phyloP scores from a whole-genome alignment of 208 protist genomes.

The Acanthamoeba sp. region DNA sequence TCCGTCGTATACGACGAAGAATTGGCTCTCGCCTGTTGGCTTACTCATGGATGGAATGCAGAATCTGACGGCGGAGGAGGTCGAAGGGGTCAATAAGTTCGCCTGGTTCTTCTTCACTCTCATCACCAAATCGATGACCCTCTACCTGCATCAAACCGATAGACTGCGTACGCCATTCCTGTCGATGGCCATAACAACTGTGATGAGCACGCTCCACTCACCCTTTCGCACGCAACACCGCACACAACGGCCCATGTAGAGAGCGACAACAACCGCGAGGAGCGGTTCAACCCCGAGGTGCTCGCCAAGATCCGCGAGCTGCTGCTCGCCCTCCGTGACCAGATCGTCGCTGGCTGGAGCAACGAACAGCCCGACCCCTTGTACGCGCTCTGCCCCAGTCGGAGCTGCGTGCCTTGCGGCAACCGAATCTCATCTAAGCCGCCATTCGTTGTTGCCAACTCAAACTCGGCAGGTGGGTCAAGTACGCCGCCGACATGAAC shows the following conservation, averaged over 20 bases:
- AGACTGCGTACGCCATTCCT: neutral
- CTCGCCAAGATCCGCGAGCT: neutral
- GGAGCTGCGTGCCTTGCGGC: neutral
- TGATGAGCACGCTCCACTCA: too few relatives aligned
- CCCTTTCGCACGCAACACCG: neutral
- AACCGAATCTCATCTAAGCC: neutral
- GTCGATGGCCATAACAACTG: neutral
- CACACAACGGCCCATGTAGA: too few relatives aligned
- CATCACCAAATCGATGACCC: constrained; percentile 32
- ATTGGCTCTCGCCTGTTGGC: too few relatives aligned
- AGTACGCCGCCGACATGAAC: constrained; percentile 76
- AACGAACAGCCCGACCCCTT: neutral
- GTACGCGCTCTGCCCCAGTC: neutral
- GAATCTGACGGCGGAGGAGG: constrained; percentile 29
- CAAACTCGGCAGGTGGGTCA: neutral
- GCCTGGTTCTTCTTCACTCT: constrained; percentile 58
- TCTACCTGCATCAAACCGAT: constrained; percentile 7
- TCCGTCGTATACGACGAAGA: too few relatives aligned
- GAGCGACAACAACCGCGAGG: neutral
- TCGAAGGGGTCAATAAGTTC: constrained; percentile 8
- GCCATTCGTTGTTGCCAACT: too few relatives aligned
- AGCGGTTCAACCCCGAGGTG: neutral
- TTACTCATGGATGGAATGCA: constrained; percentile 28
- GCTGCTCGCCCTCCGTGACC: neutral
- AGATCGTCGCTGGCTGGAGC: neutral